phyloP scores from a whole-genome alignment of 345 rosid genomes.

The Gossypium arboreum region DNA sequence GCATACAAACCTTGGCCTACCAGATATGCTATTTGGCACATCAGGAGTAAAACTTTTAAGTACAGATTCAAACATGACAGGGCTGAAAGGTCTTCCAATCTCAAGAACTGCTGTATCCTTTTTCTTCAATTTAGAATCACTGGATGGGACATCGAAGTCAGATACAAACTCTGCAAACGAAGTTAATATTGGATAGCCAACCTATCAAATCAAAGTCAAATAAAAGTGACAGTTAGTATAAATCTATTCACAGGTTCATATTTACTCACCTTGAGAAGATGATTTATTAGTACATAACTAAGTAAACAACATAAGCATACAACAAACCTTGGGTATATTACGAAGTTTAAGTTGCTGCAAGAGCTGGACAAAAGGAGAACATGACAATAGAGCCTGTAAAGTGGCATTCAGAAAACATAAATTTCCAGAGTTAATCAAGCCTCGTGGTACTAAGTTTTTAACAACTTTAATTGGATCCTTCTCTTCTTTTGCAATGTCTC shows the following conservation, averaged over 20 bases:
- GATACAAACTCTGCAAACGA: slow-evolving; percentile 75
- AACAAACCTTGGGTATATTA: slow-evolving; percentile 56
- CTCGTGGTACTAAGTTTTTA: slow-evolving; percentile 59
- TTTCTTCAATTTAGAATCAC: slow-evolving; percentile 39
- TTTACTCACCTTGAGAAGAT: neutral
- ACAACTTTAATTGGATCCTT: slow-evolving; percentile 33
- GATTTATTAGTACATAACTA: neutral
- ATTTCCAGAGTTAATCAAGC: slow-evolving; percentile 82
- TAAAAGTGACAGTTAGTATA: neutral
- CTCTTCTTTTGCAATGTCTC: slow-evolving; percentile 30
- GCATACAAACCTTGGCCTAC: slow-evolving; percentile 75
- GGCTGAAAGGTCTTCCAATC: slow-evolving; percentile 73
- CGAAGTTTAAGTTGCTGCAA: slow-evolving; percentile 55
- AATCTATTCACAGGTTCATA: neutral
- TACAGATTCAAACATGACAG: slow-evolving; percentile 81
- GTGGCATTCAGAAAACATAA: slow-evolving; percentile 91
- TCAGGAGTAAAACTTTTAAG: slow-evolving; percentile 83
- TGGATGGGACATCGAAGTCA: slow-evolving; percentile 46
- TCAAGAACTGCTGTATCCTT: slow-evolving; percentile 46
- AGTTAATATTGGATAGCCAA: slow-evolving; percentile 65
- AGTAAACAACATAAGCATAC: neutral
- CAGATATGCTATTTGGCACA: slow-evolving; percentile 69
- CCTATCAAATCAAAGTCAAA: slow-evolving; percentile 41
- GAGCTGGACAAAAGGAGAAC: slow-evolving; percentile 83
- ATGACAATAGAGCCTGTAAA: slow-evolving; percentile 80